Evolutionary conservation across 768 basidiomycete species (phyloP), one percentile per base, ranked within the genome.

Genomic region (Lentinula sp.): DNA sequence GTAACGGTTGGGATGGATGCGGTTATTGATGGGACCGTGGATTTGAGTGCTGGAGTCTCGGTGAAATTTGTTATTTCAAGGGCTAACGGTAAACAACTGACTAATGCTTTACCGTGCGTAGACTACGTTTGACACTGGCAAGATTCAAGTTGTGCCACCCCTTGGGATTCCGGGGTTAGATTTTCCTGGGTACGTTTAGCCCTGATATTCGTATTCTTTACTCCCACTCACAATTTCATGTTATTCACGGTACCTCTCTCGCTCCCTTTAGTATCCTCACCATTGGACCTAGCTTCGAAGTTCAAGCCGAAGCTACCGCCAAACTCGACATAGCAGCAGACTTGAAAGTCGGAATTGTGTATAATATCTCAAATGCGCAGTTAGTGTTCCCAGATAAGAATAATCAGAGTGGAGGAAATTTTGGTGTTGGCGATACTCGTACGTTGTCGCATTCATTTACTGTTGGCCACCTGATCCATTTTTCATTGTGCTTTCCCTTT

Each of bases 121-220:
- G 73, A 76, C 79, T 0, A 68, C 70, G 0, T 61, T 82, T 16
- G 77, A 80, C 62, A 75, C 79, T 0, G 81, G 78, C 4, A 74
- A 73, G 45, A 69, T 80, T 56, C 65, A 67, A 15, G 65, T 84
- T 12, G 72, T 79, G 43, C 67, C 55, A 10, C 55, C 75, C 53
- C 63, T 77, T 36, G 78, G 78, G 1, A 71, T 84, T 59, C 79
- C 79, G 1, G 81, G 79, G 6, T 71, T 83, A 16, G 76, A 79
- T 64, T 76, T 84, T 67, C 80, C 81, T 46, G 80, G 77, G 79
- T 80, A 68, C 4, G 23, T 42, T 8, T n/a, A 4, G 7, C 16
- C n/a, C 28, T 9, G 43, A 8, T 6, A 45, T 42, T 23, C 28
- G 57, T 35, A 12, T 4, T 58, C 8, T 18, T 2, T 28, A 28